These are phyloP conservation scores for Pleurotus giganteus DNA, from an alignment of 768 basidiomycete species.

Conservation along the genomic window DNA sequence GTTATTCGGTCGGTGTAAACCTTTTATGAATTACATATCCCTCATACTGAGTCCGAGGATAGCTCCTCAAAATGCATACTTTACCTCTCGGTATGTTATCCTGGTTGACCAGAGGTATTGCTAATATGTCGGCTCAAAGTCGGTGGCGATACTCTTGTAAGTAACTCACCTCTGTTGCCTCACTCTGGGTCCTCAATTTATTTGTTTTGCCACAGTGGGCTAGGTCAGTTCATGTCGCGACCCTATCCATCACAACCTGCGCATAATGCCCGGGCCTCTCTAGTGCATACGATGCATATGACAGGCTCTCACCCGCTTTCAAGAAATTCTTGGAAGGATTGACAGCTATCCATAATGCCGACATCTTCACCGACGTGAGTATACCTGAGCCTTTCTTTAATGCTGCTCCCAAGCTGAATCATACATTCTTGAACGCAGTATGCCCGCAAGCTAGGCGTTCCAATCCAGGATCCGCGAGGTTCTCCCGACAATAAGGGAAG, in stretches of 20 bases:
- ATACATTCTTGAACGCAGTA: slow-evolving; percentile 16
- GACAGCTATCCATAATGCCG: slow-evolving; percentile 51
- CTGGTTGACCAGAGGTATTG: not conserved
- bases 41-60: not conserved
- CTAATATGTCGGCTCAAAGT: slow-evolving; percentile 18
- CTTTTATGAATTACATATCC: not conserved
- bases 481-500: slow-evolving; percentile 51
- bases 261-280: not conserved
- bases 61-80: slow-evolving; percentile 42
- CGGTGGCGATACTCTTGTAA: slow-evolving; percentile 43
- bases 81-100: slow-evolving; percentile 29
- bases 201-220: slow-evolving; percentile 29
- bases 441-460: slow-evolving; percentile 24
- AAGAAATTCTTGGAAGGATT: slow-evolving; percentile 56
- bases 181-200: not conserved
- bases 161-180: slow-evolving; percentile 12
- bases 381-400: not conserved
- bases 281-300: slow-evolving; percentile 62
- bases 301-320: slow-evolving; percentile 54
- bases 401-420: not conserved
- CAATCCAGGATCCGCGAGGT: slow-evolving; percentile 43
- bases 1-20: slow-evolving; percentile 43
- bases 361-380: slow-evolving; percentile 37
- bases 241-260: not conserved
- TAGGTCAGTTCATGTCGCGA: slow-evolving; percentile 22